A percentile compares a stretch with the other conserved stretches of the same genome.
phyloP scores from a whole-genome alignment of 2,329 filamentous ascomycete genomes.

The Colletotrichum chlorophyti region DNA sequence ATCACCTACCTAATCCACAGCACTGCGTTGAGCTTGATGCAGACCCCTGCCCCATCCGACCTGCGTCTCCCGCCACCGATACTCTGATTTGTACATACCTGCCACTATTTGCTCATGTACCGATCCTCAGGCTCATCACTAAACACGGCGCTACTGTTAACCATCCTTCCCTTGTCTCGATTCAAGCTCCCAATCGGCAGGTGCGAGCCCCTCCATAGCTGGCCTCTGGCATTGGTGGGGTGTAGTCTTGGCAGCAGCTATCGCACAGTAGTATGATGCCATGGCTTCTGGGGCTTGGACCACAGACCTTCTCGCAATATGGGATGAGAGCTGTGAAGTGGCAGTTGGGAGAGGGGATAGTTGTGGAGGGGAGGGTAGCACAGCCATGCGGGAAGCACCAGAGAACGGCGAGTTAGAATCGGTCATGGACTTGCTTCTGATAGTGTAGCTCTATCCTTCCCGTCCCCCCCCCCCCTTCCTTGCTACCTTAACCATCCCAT shows the following conservation, averaged over 20 bases:
- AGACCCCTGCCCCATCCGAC: slow-evolving; percentile 26
- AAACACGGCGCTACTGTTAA: not conserved
- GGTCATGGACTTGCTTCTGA: slow-evolving; percentile 25
- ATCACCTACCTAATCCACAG: slow-evolving; percentile 25
- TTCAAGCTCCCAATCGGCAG: slow-evolving; percentile 28
- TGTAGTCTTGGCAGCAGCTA: slow-evolving; percentile 25
- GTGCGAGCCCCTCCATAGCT: slow-evolving; percentile 21
- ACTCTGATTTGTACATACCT: slow-evolving; percentile 7
- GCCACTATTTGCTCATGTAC: not conserved
- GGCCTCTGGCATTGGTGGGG: slow-evolving; percentile 26
- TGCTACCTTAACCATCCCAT: too few relatives aligned
- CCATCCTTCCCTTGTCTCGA: slow-evolving; percentile 14
- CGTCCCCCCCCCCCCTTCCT: not conserved
- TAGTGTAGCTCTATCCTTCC: slow-evolving; percentile 2
- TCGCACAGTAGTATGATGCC: slow-evolving; percentile 29
- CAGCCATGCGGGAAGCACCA: too few relatives aligned
- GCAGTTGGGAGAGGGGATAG: not conserved
- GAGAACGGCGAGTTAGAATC: slow-evolving; percentile 20
- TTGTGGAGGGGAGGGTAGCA: slow-evolving; percentile 17
- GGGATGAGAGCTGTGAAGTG: slow-evolving; percentile 8
- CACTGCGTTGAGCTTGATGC: slow-evolving; percentile 28
- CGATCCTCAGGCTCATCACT: not conserved
- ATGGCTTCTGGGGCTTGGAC: slow-evolving; percentile 25
- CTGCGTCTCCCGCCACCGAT: slow-evolving; percentile 14
- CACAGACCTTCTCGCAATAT: slow-evolving; percentile 13